These are phyloP conservation scores for Phaeosphaeria sp. DNA, from an alignment of 2,329 filamentous ascomycete species.

Conservation along the genomic window DNA sequence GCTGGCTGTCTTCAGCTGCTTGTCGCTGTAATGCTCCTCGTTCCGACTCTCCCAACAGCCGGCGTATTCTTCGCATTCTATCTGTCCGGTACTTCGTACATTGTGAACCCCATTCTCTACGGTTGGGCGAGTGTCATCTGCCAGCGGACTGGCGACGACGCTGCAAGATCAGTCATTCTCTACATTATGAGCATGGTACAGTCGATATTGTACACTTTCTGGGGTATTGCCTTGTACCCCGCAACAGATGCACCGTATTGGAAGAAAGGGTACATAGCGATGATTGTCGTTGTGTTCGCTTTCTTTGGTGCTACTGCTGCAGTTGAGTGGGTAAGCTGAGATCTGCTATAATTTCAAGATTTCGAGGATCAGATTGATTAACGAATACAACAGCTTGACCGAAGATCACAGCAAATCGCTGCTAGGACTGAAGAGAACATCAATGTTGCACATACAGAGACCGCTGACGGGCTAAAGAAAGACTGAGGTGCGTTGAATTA, in stretches of 20 bases:
- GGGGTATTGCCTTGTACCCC: conserved; percentile 54
- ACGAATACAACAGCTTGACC: not conserved
- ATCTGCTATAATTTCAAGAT: not conserved
- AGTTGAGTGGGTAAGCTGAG: conserved; percentile 27
- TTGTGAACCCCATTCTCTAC: conserved; percentile 50
- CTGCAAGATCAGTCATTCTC: conserved; percentile 49
- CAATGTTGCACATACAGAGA: not conserved
- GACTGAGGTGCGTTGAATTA: too few relatives aligned
- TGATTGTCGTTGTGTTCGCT: conserved; percentile 41
- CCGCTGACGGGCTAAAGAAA: not conserved
- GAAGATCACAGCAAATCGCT: not conserved
- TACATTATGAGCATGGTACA: conserved; percentile 52
- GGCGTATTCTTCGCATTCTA: conserved; percentile 50
- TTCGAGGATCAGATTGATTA: not conserved
- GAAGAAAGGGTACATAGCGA: conserved; percentile 47
- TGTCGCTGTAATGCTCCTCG: conserved; percentile 41
- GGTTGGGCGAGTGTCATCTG: conserved; percentile 52
- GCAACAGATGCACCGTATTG: conserved; percentile 55
- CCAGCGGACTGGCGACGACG: conserved; percentile 51
- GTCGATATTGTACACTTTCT: conserved; percentile 53
- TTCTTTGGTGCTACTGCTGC: conserved; percentile 32
- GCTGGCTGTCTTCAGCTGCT: conserved; percentile 44
- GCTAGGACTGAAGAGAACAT: not conserved
- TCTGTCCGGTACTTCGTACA: conserved; percentile 49
- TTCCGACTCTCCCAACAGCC: conserved; percentile 39